A percentile compares a stretch with the other conserved stretches of the same genome.
Conservation (phyloP, 1,284 basidiomycete species). For the Fomitopsis palustris region DNA sequence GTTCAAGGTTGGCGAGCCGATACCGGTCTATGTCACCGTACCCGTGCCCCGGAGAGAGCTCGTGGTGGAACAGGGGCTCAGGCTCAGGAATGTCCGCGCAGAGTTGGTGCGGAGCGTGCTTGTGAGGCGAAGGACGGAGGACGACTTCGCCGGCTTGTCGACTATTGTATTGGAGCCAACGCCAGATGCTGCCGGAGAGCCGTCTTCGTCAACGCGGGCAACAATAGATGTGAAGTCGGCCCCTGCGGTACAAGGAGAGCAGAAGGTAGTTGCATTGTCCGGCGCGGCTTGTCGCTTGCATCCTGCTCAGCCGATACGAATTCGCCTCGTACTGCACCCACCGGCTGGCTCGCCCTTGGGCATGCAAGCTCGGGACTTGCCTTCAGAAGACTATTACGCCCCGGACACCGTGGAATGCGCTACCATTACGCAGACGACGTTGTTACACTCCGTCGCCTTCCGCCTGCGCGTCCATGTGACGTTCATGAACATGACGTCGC, state of each 20-base stretch:
- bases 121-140: slow-evolving; percentile 35
- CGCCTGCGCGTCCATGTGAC: slow-evolving; percentile 60
- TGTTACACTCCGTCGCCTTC: slow-evolving; percentile 71
- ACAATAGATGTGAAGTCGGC: slow-evolving; percentile 17
- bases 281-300: slow-evolving; percentile 81
- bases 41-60: slow-evolving; percentile 64
- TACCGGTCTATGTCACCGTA: slow-evolving; percentile 75
- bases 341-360: slow-evolving; percentile 52
- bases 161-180: background rate
- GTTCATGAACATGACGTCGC: slow-evolving; percentile 64
- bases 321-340: slow-evolving; percentile 71
- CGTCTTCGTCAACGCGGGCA: slow-evolving; percentile 14
- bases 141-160: slow-evolving; percentile 15
- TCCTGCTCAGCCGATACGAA: slow-evolving; percentile 56
- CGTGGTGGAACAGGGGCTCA: slow-evolving; percentile 60
- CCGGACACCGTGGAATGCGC: slow-evolving; percentile 57
- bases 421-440: slow-evolving; percentile 72
- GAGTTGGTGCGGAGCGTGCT: slow-evolving; percentile 66
- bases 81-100: slow-evolving; percentile 69
- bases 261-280: slow-evolving; percentile 61
- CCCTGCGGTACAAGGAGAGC: slow-evolving; percentile 23
- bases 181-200: slow-evolving; percentile 7
- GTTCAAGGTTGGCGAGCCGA: slow-evolving; percentile 63
- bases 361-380: slow-evolving; percentile 34
- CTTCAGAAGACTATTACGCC: slow-evolving; percentile 40